Percentiles rank a stretch among this genome's conserved stretches.
Conservation (phyloP, 257 asterid species). For the Gentiana dahurica region DNA sequence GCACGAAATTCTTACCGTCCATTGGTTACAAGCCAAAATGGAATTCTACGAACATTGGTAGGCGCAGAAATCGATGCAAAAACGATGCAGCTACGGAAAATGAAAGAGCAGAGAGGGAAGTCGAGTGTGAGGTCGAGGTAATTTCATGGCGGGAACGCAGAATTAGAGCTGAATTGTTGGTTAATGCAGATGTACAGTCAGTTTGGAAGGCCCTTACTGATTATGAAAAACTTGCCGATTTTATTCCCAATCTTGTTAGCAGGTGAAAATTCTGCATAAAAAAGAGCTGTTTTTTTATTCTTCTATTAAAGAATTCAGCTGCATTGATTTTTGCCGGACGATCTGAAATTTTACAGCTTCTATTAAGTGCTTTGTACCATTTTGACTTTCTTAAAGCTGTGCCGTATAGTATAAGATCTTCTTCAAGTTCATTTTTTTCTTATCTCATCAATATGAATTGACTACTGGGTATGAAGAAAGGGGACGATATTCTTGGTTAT, state of each 20-base stretch:
- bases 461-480: too few species aligned
- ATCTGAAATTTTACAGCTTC: too few species aligned
- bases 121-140: conserved; percentile 70
- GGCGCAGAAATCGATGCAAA: conserved; percentile 5
- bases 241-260: conserved; percentile 83
- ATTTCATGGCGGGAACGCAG: conserved; percentile 88
- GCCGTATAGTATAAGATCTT: too few species aligned
- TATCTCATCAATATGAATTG: too few species aligned
- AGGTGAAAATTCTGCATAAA: conserved; percentile 28
- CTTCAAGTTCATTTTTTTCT: too few species aligned
- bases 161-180: conserved; percentile 60
- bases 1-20: background rate
- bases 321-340: background rate
- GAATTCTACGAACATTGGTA: conserved; percentile 4
- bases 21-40: conserved; percentile 4
- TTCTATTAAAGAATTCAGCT: background rate
- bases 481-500: too few species aligned
- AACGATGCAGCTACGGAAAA: conserved; percentile 1
- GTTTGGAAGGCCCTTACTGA: conserved; percentile 89
- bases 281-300: background rate
- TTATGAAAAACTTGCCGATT: conserved; percentile 92
- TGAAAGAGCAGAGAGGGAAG: conserved; percentile 24
- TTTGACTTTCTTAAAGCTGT: too few species aligned
- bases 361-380: too few species aligned
- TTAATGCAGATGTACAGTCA: conserved; percentile 56